These are phyloP conservation scores for Clavispora fructus DNA, from an alignment of 805 yeast species.

Conservation along the genomic window DNA sequence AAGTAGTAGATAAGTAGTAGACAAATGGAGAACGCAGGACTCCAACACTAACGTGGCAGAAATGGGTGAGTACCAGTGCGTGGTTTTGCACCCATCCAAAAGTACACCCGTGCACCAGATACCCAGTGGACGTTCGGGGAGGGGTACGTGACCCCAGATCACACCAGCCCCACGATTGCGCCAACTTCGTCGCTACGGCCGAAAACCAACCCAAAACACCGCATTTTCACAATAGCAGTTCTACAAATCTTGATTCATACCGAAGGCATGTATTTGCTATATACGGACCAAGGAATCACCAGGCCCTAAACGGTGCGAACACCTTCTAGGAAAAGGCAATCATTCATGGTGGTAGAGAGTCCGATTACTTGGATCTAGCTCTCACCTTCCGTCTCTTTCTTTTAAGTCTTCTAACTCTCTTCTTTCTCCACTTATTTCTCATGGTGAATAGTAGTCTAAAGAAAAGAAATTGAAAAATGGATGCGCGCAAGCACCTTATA, in stretches of 20 bases:
- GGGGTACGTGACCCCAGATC: background rate
- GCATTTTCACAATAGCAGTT: too few relatives aligned
- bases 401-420: constrained; percentile 99
- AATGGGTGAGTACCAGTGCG: too few relatives aligned
- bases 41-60: too few relatives aligned
- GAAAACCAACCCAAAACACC: too few relatives aligned
- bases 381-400: constrained; percentile 99
- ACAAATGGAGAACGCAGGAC: too few relatives aligned
- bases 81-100: background rate
- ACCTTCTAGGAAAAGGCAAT: background rate
- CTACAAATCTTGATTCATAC: constrained; percentile 6
- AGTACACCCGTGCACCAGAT: background rate
- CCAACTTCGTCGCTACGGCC: too few relatives aligned
- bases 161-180: too few relatives aligned
- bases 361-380: constrained; percentile 98
- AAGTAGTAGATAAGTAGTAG: too few relatives aligned
- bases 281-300: constrained; percentile 11
- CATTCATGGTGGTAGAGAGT: constrained; percentile 12
- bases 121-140: background rate
- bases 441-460: constrained; percentile 38
- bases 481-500: constrained; percentile 19
- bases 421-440: constrained; percentile 99
- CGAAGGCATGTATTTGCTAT: constrained; percentile 17
- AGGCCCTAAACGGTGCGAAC: constrained; percentile 6
- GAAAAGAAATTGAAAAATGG: constrained; percentile 11